Base-by-base conservation (phyloP, 2,329 filamentous ascomycete species). In the Colletotrichum sp. region DNA sequence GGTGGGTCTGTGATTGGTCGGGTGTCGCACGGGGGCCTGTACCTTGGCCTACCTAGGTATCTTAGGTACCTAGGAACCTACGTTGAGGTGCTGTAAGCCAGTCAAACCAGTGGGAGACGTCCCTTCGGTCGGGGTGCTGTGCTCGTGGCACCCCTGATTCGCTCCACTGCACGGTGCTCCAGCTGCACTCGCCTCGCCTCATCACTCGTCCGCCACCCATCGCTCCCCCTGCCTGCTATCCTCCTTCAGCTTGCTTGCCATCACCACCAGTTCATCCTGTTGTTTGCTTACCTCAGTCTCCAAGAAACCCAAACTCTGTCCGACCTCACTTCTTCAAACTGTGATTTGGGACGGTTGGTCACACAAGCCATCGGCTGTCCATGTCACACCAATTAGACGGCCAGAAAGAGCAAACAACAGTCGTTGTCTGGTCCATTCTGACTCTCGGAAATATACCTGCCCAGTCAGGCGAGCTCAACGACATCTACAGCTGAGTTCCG, bases 1-100 rank as follows among this genome's bases (percentile, higher is more conserved):
- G 67, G 73, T 73, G 73, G 73, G 73, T 68, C 73, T 73, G 73
- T 73, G 73, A 75, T 73, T 75, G 73, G 70, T 8, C 28, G 21
- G 28, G 30, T n/a, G 68, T 52, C 28, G 28, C 52, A 70, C 30
- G 13, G n/a, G 32, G 57, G 30, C 34, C 16, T n/a, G 66, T 28
- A 3, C 28, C 34, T 16, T 28, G 2, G 26, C 26, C 26, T 24
- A 24, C 24, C 24, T 24, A n/a, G n/a, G n/a, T n/a, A 24, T 4
- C 24, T 24, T 24, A 16, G 34, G 34, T 7, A 39, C 34, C 34
- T 39, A 16, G 36, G 7, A 0, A 39, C 15, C 32, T 15, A 34
- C 32, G 6, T 12, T 5, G 28, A 16, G 4, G 28, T 2, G 24
- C 18, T 30, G 18, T 28, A 32, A n/a, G 55, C 55, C 55, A 57